Conservation (phyloP, 148 eudicot genomes). For the Arctostaphylos glauca region DNA sequence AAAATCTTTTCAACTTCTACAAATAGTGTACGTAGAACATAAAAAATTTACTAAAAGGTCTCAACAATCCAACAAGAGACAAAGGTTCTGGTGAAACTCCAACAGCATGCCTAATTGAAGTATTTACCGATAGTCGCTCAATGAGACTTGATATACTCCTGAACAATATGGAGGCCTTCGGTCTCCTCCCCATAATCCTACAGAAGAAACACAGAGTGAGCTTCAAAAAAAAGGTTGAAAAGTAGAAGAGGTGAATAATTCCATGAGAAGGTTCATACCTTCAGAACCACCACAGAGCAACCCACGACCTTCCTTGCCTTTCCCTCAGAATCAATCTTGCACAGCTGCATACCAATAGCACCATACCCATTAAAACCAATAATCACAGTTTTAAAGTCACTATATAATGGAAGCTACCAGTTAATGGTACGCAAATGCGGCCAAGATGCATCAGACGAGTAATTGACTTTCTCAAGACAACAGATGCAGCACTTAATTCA, state of each 20-base stretch:
- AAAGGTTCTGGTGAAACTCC: neutral
- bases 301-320: constrained; percentile 46
- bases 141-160: constrained; percentile 54
- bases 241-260: neutral
- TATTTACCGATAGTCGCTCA: constrained; percentile 8
- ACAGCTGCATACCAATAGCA: constrained; percentile 18
- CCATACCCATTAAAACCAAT: no score
- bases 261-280: constrained; percentile 16
- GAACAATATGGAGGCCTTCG: constrained; percentile 58
- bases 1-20: no score
- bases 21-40: no score
- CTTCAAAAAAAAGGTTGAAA: neutral
- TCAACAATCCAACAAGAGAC: neutral
- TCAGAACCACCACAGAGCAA: constrained; percentile 42
- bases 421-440: no score
- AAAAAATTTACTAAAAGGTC: no score
- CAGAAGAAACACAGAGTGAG: neutral
- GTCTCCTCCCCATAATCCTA: constrained; percentile 64
- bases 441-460: no score
- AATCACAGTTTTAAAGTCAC: neutral
- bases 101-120: neutral
- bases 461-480: no score
- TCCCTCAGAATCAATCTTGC: constrained; percentile 46
- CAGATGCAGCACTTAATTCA: no score
- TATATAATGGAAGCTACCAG: no score